Conservation (phyloP, 1,284 basidiomycete genomes). For the Caloboletus firmus region DNA sequence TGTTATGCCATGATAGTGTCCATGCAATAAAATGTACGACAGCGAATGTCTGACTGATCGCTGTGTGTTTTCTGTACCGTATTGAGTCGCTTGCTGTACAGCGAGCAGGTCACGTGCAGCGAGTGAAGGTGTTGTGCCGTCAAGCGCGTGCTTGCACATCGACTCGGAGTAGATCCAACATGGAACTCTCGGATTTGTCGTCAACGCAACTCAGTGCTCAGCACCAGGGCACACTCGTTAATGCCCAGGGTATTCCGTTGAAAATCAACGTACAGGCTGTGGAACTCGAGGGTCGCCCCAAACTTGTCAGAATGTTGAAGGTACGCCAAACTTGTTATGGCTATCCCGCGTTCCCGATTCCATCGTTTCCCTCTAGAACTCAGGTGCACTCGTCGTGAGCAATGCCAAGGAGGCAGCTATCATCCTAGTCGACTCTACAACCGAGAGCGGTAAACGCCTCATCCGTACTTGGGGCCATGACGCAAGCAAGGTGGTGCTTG, state of each 20-base stretch:
- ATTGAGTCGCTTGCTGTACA: too few relatives aligned
- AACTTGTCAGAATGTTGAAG: constrained; percentile 51
- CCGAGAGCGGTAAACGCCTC: constrained; percentile 51
- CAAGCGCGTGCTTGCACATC: background rate
- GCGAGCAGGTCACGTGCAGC: constrained; percentile 19
- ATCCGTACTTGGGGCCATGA: constrained; percentile 57
- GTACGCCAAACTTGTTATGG: constrained; percentile 34
- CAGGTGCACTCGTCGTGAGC: constrained; percentile 50
- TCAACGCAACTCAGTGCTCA: constrained; percentile 19
- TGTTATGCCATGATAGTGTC: constrained; percentile 51
- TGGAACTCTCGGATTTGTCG: constrained; percentile 24
- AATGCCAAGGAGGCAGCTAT: constrained; percentile 51
- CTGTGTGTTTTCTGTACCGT: background rate
- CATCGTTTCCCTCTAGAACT: constrained; percentile 39
- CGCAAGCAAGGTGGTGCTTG: constrained; percentile 46
- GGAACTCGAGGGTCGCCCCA: constrained; percentile 48
- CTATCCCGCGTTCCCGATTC: background rate
- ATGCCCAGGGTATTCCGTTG: constrained; percentile 27
- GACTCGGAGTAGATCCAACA: constrained; percentile 13
- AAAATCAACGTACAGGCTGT: constrained; percentile 53
- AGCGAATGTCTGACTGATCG: background rate
- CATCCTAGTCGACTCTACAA: constrained; percentile 56
- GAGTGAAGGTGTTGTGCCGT: background rate
- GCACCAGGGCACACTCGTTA: constrained; percentile 26
- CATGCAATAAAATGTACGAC: constrained; percentile 35